A percentile compares a stretch with the other conserved stretches of the same genome.
These are phyloP conservation scores for Psilocybe cyanescens DNA, from an alignment of 768 basidiomycete species.

Conservation along the genomic window DNA sequence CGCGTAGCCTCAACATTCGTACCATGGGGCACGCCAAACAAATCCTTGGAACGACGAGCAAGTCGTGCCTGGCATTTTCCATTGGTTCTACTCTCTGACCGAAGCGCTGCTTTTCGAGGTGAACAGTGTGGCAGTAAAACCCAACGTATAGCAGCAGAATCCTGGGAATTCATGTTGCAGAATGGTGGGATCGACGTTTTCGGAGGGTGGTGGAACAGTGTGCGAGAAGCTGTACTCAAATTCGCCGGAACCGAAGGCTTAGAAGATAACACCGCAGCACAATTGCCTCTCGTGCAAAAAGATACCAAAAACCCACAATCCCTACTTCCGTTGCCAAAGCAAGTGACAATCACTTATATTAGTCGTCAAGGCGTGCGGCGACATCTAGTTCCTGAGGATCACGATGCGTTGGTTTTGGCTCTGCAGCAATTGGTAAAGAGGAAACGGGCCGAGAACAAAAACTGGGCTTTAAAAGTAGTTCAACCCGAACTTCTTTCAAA, in stretches of 20 bases:
- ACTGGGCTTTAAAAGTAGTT: slow-evolving; percentile 66
- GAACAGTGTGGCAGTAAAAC: slow-evolving; percentile 61
- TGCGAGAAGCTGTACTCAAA: slow-evolving; percentile 64
- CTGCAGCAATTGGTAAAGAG: slow-evolving; percentile 53
- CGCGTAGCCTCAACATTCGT: slow-evolving; percentile 41
- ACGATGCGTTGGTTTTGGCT: slow-evolving; percentile 53
- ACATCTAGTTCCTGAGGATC: slow-evolving; percentile 58
- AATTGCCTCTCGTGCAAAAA: too few species aligned
- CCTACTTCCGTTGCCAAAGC: slow-evolving; percentile 43
- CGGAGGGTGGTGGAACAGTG: slow-evolving; percentile 80
- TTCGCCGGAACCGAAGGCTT: slow-evolving; percentile 54
- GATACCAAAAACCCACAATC: slow-evolving; percentile 21
- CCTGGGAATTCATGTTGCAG: slow-evolving; percentile 55
- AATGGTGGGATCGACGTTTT: slow-evolving; percentile 37
- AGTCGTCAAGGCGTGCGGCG: slow-evolving; percentile 58
- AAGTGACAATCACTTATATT: slow-evolving; percentile 74
- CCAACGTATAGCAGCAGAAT: slow-evolving; percentile 74
- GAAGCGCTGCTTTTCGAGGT: slow-evolving; percentile 78
- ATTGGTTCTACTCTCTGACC: slow-evolving; percentile 68
- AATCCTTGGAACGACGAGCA: too few species aligned
- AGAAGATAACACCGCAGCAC: too few species aligned
- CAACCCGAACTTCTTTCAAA: slow-evolving; percentile 68
- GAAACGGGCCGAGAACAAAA: slow-evolving; percentile 29
- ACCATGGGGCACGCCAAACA: slow-evolving; percentile 18
- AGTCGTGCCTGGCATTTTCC: slow-evolving; percentile 73